Evolutionary conservation across 805 yeast species (phyloP), one percentile per base, ranked within the genome.

Genomic region (Candida maris): DNA sequence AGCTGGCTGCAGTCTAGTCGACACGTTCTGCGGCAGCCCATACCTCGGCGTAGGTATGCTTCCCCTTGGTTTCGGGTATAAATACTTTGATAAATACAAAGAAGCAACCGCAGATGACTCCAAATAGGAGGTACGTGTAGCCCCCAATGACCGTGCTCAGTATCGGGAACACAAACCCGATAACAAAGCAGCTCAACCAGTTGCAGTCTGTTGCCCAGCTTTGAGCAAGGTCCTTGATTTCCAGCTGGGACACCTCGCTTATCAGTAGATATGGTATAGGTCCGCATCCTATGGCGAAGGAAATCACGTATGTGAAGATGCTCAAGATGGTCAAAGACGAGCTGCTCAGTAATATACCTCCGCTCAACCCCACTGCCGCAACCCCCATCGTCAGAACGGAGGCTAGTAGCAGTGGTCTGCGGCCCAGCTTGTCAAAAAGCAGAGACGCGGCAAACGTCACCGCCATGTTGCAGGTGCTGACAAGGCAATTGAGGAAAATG

Each of bases 241-340:
- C 77, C 2, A 73, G 64, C 42, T 88, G 94, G 0, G 95, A 82
- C n/a, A 91, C 79, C 56, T 93, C 97, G 5, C 95, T 77, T 8
- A 91, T 81, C 35, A 89, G 62, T 47, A 91, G 64, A 63, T 93
- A 91, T 27, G 98, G 98, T 37, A 93, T 88, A 5, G 98, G 98
- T 0, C 98, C 98, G 43, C 88, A 59, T 0, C 98, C 98, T 22
- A 84, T 65, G 0, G 97, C 97, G 66, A 91, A 93, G 19, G 87
- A 75, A 1, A 83, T 78, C 32, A 91, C 88, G 56, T 87, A 89
- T 1, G 72, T 54, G 36, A 86, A 74, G 0, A 88, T 81, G 8
- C 88, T 79, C 1, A 72, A 33, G 1, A 83, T 78, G 1, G 89
- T 71, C 10, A 81, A 42, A 0, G 61, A 21, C 0, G 84, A 67